Base-by-base conservation (phyloP, 2,329 filamentous ascomycete genomes). In the Aspergillus sp. region DNA sequence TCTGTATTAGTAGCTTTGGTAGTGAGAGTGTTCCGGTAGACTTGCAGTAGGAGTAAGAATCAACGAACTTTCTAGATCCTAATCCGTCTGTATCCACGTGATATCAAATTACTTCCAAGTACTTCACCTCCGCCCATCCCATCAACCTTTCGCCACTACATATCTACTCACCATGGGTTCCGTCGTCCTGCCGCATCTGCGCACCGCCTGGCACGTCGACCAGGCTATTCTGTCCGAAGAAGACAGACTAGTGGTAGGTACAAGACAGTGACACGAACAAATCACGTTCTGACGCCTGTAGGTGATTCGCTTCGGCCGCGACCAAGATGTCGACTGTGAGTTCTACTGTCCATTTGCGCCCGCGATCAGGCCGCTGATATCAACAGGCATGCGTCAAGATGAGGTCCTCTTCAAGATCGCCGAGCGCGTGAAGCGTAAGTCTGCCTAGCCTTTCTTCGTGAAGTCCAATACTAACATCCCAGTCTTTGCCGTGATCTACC, bases 191-290 rank as follows among this genome's bases (percentile, higher is more conserved):
- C 93, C 93, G 43, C 93, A 97, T 73, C 82, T 99, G 44, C 83
- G 84, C 63, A 92, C 89, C 40, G 94, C 90, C 72, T 99, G 93
- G 94, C 94, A 99, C 73, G 94, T 99, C 67, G 94, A 97, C 79
- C 92, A 97, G 76, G 91, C 92, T 58, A 96, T 96, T 68, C 85
- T 90, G 67, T 82, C 81, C 41, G 92, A 97, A 76, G 90, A 96
- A 69, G 93, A 97, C 68, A 87, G 93, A 45, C 84, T 96, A 33
- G 68, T 69, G 41, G 64, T 62, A 51, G 6, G 52, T 50, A n/a
- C 20, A 17, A 32, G 20, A n/a, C 16, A 17, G 16, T 9, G 13
- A 38, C 17, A 24, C 42, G 46, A 13, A 45, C 14, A 16, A 47
- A 1, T 90, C 20, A 26, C 16, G 45, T 49, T 9, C 19, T 56